Evolutionary conservation across 495 filamentous ascomycete genomes (phyloP).

Genomic region (Aspergillus sparsus): DNA sequence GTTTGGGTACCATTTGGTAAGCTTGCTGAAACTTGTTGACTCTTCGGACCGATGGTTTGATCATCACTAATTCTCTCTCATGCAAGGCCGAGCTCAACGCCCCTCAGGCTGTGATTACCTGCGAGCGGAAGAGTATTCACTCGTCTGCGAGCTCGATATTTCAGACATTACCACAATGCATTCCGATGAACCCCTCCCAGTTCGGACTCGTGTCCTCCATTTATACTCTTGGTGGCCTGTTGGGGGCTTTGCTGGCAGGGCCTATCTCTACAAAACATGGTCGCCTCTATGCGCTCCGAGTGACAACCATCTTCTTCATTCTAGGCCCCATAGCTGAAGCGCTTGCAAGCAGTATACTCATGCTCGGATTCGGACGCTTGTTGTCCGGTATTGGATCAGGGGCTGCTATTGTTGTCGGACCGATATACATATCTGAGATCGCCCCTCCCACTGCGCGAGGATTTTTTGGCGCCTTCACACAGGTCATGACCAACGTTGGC

Average conservation of each 20-base stretch:
- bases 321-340: constrained; percentile 76
- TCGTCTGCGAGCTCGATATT: constrained; percentile 32
- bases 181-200: constrained; percentile 73
- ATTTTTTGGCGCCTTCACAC: constrained; percentile 87
- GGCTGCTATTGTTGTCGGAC: constrained; percentile 86
- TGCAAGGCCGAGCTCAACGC: constrained; percentile 89
- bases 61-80: constrained; percentile 18
- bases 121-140: constrained; percentile 63
- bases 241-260: constrained; percentile 78
- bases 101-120: constrained; percentile 85
- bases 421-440: constrained; percentile 92
- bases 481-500: constrained; percentile 92
- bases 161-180: constrained; percentile 65
- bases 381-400: constrained; percentile 84
- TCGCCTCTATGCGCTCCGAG: constrained; percentile 67
- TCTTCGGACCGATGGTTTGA: background rate
- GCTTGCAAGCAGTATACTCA: constrained; percentile 61
- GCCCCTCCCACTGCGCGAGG: constrained; percentile 77
- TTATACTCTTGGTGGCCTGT: constrained; percentile 85
- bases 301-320: constrained; percentile 73
- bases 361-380: constrained; percentile 72
- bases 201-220: constrained; percentile 85
- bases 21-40: constrained; percentile 8
- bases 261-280: constrained; percentile 72
- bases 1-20: constrained; percentile 92